Evolutionary conservation across 2,329 filamentous ascomycete genomes (phyloP), one percentile per base, ranked within the genome.

Genomic region (Diaporthe ampelina): DNA sequence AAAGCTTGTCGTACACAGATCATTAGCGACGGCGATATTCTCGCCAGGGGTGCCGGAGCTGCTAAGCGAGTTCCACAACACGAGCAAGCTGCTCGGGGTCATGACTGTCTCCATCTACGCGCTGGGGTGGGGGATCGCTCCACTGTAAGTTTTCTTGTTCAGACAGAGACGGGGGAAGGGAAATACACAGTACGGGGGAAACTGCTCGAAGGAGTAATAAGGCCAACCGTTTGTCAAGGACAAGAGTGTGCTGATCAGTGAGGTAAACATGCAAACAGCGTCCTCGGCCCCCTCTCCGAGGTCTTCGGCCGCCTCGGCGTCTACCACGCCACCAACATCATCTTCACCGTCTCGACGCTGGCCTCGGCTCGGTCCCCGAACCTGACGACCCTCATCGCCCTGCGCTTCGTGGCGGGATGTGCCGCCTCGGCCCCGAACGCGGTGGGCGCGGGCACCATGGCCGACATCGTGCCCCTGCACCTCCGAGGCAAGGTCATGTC

Each of bases 61-160:
- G 0, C 89, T 93, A 86, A 70, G 78, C 8, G 91, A 94, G 29
- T 94, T 94, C 79, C 73, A 86, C 37, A 88, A 85, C 6, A 83
- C 81, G 43, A 90, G 86, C 74, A 80, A 81, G 11, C 81, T 88
- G 59, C 84, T 94, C 1, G 88, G 87, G 0, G 87, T 90, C 0
- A 91, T 95, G 67, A 91, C 92, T 72, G 90, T 94, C 0, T 92
- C 91, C 0, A 88, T 94, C 35, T 92, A 92, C 79, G 86, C 94
- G 3, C 83, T 94, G 0, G 92, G 92, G 26, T 91, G 90, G 74
- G 89, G 88, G 2, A 85, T 88, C 37, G 91, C 91, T 0, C 91
- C 91, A 0, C 81, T 89, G 63, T 68, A 52, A 67, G 61, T 67
- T 7, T 19, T 32, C 29, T 4, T 24, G 56, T 32, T 32, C 26